Evolutionary conservation across 352 stramenopile genomes (phyloP), one percentile per base, ranked within the genome.

Genomic region (Globisporangium rhizosaccharum): DNA sequence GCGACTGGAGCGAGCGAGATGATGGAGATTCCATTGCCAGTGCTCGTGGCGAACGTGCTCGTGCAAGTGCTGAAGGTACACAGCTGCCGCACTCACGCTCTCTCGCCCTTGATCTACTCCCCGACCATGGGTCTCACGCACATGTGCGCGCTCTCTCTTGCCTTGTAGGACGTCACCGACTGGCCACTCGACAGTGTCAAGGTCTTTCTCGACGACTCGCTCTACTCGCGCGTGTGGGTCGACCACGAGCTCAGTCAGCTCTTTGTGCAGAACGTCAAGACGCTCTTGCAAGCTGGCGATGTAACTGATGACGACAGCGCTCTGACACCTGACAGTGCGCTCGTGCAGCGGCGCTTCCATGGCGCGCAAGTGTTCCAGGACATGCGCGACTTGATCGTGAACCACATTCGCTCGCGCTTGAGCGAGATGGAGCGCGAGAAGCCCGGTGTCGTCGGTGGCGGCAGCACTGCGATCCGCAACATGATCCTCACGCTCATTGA

Each of bases 121-220:
- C 26, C 30, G 37, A 55, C 20, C 36, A 33, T 41, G 20, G 26
- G 6, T 52, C 20, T 45, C 39, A n/a, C 39, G 11, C 39, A n/a
- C 9, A 5, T 51, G 45, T 9, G 20, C 18, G 17, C 50, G 12
- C 7, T n/a, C 20, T 30, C 15, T 20, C n/a, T 33, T 45, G 6
- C 51, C 1, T 56, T 45, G 20, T 36, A 89, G 77, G 63, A 83
- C 49, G 57, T 48, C 18, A 56, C 75, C 14, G 71, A 76, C 7
- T 93, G 83, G 83, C 80, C 83, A 17, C 69, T 88, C 25, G 85
- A 95, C 62, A 92, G 79, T 54, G 75, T 92, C 36, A 95, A 93
- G 62, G 85, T 95, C 18, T 95, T 92, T 67, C 62, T 95, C 3
- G 84, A 93, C 45, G 85, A 95, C 65, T 90, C 85, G 5, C 68